Conservation (phyloP, 108 stramenopile species). For the Cylindrotheca fusiformis region DNA sequence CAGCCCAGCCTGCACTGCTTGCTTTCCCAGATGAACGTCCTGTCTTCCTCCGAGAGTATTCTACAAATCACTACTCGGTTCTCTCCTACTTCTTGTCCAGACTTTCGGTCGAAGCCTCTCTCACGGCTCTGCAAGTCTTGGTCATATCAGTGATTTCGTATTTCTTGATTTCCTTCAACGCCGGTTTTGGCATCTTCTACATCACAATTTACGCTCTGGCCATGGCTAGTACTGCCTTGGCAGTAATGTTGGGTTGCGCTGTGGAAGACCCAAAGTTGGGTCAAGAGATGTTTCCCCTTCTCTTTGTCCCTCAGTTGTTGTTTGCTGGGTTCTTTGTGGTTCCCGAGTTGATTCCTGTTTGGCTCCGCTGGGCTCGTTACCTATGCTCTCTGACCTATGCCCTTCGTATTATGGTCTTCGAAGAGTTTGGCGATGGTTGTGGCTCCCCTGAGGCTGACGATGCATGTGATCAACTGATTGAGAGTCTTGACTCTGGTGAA, state of each 20-base stretch:
- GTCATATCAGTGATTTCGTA: too few species aligned
- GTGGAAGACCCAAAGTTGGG: slow-evolving; percentile 70
- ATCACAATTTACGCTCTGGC: too few species aligned
- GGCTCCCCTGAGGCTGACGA: too few species aligned
- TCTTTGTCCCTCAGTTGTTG: slow-evolving; percentile 86
- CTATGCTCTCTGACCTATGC: slow-evolving; percentile 69
- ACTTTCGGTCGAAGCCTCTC: too few species aligned
- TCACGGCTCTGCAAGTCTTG: too few species aligned
- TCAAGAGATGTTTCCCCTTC: slow-evolving; percentile 57
- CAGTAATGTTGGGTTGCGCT: slow-evolving; percentile 60
- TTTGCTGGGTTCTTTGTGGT: slow-evolving; percentile 82
- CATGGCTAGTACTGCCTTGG: slow-evolving; percentile 66
- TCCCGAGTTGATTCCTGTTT: slow-evolving; percentile 58
- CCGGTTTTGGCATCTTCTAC: too few species aligned
- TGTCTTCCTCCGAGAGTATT: slow-evolving; percentile 86
- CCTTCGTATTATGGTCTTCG: slow-evolving; percentile 55
- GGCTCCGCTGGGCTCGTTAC: slow-evolving; percentile 76
- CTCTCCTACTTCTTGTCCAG: too few species aligned
- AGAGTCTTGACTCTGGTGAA: too few species aligned
- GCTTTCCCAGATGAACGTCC: slow-evolving; percentile 85
- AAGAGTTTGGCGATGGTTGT: slow-evolving; percentile 56
- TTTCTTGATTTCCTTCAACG: too few species aligned
- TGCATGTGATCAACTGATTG: too few species aligned
- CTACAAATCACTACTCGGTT: slow-evolving; percentile 76
- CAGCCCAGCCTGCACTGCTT: slow-evolving; percentile 66